Percentiles rank a stretch among this genome's conserved stretches.
Evolutionary conservation across 2,329 filamentous ascomycete species (phyloP).

Genomic region (Ascosphaera apis): DNA sequence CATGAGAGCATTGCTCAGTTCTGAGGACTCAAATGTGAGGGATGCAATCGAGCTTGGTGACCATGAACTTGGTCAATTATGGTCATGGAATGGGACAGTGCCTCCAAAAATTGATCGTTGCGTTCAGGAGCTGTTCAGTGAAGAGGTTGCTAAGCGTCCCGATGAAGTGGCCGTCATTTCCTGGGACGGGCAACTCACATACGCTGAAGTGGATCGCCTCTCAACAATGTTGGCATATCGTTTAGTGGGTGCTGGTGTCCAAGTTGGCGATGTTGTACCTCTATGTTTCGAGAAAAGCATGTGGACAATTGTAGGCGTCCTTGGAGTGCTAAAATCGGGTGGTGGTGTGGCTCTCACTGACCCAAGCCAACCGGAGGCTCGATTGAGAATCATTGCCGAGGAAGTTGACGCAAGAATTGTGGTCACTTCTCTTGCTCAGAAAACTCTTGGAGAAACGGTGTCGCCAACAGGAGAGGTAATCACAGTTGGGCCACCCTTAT

Average conservation of each 20-base stretch:
- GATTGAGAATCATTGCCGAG: slow-evolving; percentile 11
- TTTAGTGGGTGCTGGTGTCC: slow-evolving; percentile 12
- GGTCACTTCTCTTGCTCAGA: slow-evolving; percentile 5
- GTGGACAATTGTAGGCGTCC: slow-evolving; percentile 11
- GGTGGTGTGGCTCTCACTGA: slow-evolving; percentile 12
- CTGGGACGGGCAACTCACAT: slow-evolving; percentile 13
- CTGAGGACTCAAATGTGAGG: slow-evolving; percentile 3
- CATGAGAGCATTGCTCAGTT: slow-evolving; percentile 3
- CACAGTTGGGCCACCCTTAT: slow-evolving; percentile 1
- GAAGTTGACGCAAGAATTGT: slow-evolving; percentile 5
- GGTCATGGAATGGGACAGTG: slow-evolving; percentile 8
- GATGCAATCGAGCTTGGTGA: slow-evolving; percentile 2
- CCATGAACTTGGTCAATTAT: slow-evolving; percentile 7
- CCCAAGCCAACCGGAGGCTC: slow-evolving; percentile 10
- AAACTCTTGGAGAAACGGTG: slow-evolving; percentile 3
- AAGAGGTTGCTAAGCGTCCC: slow-evolving; percentile 3
- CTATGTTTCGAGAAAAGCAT: slow-evolving; percentile 13
- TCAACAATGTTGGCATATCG: slow-evolving; percentile 11
- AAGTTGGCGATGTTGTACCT: slow-evolving; percentile 8
- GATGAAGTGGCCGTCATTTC: slow-evolving; percentile 8
- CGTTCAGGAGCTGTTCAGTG: slow-evolving; percentile 6
- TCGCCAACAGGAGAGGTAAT: slow-evolving; percentile 2
- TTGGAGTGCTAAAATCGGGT: slow-evolving; percentile 12
- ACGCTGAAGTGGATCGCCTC: slow-evolving; percentile 12
- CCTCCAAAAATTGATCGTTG: slow-evolving; percentile 7